phyloP scores from a whole-genome alignment of 805 yeast species.

The Myxozyma neotropica region DNA sequence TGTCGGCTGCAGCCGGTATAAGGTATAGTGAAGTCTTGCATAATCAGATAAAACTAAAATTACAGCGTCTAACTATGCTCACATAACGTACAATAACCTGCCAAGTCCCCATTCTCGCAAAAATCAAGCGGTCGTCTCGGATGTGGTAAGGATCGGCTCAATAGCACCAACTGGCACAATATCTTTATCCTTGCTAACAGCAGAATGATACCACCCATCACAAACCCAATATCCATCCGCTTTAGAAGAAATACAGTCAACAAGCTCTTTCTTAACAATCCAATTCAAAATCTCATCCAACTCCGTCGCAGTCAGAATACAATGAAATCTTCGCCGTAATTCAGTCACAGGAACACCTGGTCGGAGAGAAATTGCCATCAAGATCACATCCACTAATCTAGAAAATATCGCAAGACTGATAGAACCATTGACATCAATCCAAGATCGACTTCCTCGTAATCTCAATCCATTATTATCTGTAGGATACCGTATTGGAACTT shows the following conservation, averaged over 20 bases:
- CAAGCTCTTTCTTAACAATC: slow-evolving; percentile 31
- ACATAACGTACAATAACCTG: too few relatives aligned
- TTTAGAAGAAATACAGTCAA: slow-evolving; percentile 15
- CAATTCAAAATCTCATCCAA: slow-evolving; percentile 37
- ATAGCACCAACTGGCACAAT: neutral
- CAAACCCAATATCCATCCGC: slow-evolving; percentile 35
- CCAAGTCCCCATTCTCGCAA: too few relatives aligned
- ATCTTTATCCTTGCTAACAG: neutral
- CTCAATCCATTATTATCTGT: slow-evolving; percentile 24
- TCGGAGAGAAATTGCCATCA: slow-evolving; percentile 51
- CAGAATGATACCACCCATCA: slow-evolving; percentile 38
- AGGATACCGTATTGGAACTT: slow-evolving; percentile 9
- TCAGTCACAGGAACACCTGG: slow-evolving; percentile 54
- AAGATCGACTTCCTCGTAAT: slow-evolving; percentile 59
- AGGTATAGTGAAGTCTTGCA: too few relatives aligned
- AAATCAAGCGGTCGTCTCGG: neutral
- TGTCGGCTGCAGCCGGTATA: too few relatives aligned
- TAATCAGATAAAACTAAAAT: too few relatives aligned
- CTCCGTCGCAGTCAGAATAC: slow-evolving; percentile 39
- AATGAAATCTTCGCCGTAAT: slow-evolving; percentile 35
- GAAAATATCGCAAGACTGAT: slow-evolving; percentile 65
- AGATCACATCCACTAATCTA: slow-evolving; percentile 52
- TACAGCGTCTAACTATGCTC: too few relatives aligned
- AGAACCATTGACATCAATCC: slow-evolving; percentile 70
- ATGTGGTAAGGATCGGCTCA: neutral